Conservation (phyloP, 148 eudicot genomes). For the Rhododendron griersonianum region DNA sequence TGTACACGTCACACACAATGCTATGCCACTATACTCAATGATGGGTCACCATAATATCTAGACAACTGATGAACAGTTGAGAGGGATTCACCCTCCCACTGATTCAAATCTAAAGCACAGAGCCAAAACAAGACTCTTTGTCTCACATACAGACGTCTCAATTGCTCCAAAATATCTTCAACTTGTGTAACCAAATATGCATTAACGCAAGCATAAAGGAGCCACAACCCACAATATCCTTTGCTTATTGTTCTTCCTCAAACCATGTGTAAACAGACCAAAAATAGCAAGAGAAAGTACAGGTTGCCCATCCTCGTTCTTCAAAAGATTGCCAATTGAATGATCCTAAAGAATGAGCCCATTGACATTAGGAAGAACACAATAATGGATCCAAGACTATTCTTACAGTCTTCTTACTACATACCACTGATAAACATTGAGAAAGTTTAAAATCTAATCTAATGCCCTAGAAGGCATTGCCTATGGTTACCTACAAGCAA, state of each 20-base stretch:
- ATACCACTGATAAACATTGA: background rate
- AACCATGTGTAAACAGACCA: background rate
- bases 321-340: background rate
- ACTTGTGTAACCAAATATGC: background rate
- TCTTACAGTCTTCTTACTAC: background rate
- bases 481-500: background rate
- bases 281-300: background rate
- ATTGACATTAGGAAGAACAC: background rate
- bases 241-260: background rate
- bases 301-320: background rate
- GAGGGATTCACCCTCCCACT: background rate
- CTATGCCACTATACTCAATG: background rate
- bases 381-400: background rate
- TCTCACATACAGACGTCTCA: background rate
- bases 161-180: background rate
- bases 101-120: background rate
- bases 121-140: background rate
- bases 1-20: background rate
- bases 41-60: background rate
- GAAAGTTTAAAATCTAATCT: background rate
- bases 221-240: background rate
- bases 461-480: background rate
- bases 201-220: slow-evolving; percentile 3
- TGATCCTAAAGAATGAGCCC: background rate
- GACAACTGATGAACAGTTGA: background rate